Conservation (phyloP, 495 filamentous ascomycete species). For the Aspergillus nanangensis region DNA sequence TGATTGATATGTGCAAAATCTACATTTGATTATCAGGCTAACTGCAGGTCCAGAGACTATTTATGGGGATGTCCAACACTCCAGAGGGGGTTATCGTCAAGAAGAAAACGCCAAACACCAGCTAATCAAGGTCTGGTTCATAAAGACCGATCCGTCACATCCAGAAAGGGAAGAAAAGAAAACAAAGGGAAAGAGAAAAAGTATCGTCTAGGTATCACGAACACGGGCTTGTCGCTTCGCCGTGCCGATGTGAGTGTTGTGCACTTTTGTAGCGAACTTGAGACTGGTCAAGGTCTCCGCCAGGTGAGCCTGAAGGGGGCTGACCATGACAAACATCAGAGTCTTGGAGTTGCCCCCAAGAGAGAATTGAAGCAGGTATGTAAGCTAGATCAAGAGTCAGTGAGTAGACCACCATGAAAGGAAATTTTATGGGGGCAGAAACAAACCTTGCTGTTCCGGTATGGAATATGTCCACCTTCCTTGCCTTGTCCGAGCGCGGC, state of each 20-base stretch:
- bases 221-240: conserved; percentile 72
- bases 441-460: conserved; percentile 86
- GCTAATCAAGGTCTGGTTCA: conserved; percentile 27
- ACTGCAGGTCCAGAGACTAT: background rate
- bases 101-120: conserved; percentile 21
- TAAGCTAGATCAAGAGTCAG: conserved; percentile 52
- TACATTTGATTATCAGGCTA: conserved; percentile 2
- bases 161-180: conserved; percentile 8
- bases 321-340: conserved; percentile 99
- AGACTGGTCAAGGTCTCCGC: conserved; percentile 92
- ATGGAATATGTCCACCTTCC: conserved; percentile 83
- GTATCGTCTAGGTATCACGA: conserved; percentile 40
- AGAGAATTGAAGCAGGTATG: conserved; percentile 92
- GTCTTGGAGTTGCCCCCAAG: conserved; percentile 95
- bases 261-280: conserved; percentile 93
- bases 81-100: conserved; percentile 4
- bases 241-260: conserved; percentile 86
- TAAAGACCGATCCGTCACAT: conserved; percentile 22
- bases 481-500: conserved; percentile 82
- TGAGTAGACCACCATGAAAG: background rate
- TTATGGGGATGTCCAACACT: conserved; percentile 17
- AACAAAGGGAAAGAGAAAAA: conserved; percentile 12
- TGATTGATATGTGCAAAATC: background rate
- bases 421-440: background rate
- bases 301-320: conserved; percentile 84